These are phyloP conservation scores for Citrus unshiu DNA, from an alignment of 345 rosid species.

Conservation along the genomic window DNA sequence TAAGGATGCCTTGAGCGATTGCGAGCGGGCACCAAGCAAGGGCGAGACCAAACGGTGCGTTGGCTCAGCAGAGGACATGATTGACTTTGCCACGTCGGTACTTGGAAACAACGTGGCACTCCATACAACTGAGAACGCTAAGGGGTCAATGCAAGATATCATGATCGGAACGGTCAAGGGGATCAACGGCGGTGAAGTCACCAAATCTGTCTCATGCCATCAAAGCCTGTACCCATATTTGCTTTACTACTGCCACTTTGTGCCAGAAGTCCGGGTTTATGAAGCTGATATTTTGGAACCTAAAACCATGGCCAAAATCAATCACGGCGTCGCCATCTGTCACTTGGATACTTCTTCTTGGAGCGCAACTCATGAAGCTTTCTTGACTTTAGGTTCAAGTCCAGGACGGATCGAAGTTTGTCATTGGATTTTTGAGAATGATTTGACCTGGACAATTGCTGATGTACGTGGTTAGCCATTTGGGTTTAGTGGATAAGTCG, in stretches of 20 bases:
- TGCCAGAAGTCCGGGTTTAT: constrained; percentile 79
- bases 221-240: constrained; percentile 78
- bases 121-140: constrained; percentile 53
- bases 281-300: constrained; percentile 66
- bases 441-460: background rate
- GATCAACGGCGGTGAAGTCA: constrained; percentile 61
- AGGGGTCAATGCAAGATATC: constrained; percentile 50
- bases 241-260: constrained; percentile 82
- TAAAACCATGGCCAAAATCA: constrained; percentile 38
- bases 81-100: constrained; percentile 68
- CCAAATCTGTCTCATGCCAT: constrained; percentile 80
- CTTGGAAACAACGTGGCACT: constrained; percentile 51
- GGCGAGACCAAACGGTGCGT: constrained; percentile 87
- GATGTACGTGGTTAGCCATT: background rate
- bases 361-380: constrained; percentile 80
- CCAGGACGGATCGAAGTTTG: constrained; percentile 51
- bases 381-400: constrained; percentile 57
- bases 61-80: constrained; percentile 80
- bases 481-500: background rate
- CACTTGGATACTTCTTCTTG: constrained; percentile 75
- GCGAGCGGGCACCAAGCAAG: constrained; percentile 59
- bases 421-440: background rate
- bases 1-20: constrained; percentile 46
- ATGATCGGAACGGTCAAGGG: constrained; percentile 52
- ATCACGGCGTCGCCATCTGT: constrained; percentile 79